These are phyloP conservation scores for Vanilla planifolia DNA, from an alignment of 106 monocot species.

Conservation along the genomic window DNA sequence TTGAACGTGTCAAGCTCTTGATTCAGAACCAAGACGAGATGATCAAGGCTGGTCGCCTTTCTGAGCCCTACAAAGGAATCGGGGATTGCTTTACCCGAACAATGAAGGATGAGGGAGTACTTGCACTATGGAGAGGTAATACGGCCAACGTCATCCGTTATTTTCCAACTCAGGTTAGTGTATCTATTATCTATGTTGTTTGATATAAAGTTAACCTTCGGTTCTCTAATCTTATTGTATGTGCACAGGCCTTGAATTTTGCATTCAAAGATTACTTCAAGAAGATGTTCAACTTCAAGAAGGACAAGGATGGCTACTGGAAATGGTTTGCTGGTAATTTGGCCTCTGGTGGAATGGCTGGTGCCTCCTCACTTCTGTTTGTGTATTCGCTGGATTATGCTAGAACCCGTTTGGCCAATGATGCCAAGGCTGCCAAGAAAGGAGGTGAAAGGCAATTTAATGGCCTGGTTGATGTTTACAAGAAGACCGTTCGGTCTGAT, in stretches of 20 bases:
- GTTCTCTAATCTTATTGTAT: background rate
- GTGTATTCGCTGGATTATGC: slow-evolving; percentile 23
- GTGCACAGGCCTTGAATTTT: slow-evolving; percentile 15
- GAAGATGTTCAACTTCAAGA: slow-evolving; percentile 22
- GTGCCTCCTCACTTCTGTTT: slow-evolving; percentile 16
- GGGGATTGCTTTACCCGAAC: slow-evolving; percentile 27
- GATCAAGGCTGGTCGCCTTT: slow-evolving; percentile 37
- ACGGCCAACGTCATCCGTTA: slow-evolving; percentile 41
- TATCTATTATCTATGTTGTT: background rate
- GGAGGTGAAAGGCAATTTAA: slow-evolving; percentile 24
- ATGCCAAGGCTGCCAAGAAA: slow-evolving; percentile 19
- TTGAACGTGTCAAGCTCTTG: slow-evolving; percentile 44
- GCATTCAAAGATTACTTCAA: slow-evolving; percentile 28
- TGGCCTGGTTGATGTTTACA: slow-evolving; percentile 19
- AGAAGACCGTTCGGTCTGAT: slow-evolving; percentile 13
- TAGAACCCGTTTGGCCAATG: slow-evolving; percentile 16
- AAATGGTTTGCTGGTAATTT: slow-evolving; percentile 26
- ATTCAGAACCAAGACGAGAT: slow-evolving; percentile 54
- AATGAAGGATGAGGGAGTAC: slow-evolving; percentile 29
- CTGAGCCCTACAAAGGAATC: slow-evolving; percentile 42
- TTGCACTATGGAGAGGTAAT: slow-evolving; percentile 36
- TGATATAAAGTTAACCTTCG: background rate
- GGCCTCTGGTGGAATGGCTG: slow-evolving; percentile 17
- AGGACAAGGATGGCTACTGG: slow-evolving; percentile 25
- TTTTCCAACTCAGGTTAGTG: slow-evolving; percentile 38